Conservation (phyloP, 352 stramenopile genomes). For the Plasmopara halstedii region DNA sequence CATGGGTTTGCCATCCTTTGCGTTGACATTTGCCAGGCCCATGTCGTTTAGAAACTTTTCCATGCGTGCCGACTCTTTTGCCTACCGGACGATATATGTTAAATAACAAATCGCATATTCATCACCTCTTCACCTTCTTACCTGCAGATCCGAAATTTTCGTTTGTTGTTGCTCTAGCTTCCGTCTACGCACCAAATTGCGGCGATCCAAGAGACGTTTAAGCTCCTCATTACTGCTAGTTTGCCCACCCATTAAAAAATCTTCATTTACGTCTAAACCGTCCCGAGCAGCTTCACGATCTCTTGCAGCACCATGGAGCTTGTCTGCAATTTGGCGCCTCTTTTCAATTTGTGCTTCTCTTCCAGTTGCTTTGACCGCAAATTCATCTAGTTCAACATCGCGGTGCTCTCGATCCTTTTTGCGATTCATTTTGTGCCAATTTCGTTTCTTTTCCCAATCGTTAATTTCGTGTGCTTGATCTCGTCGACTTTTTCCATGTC, state of each 20-base stretch:
- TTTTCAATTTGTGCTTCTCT: constrained; percentile 60
- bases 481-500: constrained; percentile 1
- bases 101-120: not conserved
- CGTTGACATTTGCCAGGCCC: constrained; percentile 34
- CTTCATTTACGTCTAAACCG: constrained; percentile 57
- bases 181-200: constrained; percentile 27
- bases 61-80: constrained; percentile 63
- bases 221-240: constrained; percentile 20
- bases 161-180: constrained; percentile 34
- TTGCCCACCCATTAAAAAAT: constrained; percentile 53
- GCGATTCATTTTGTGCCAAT: constrained; percentile 19
- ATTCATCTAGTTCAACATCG: constrained; percentile 46
- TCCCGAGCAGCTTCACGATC: constrained; percentile 55
- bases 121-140: constrained; percentile 6
- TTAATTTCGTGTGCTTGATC: not conserved
- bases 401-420: constrained; percentile 33
- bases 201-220: constrained; percentile 31
- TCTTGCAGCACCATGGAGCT: constrained; percentile 51
- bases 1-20: constrained; percentile 27
- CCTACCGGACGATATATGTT: constrained; percentile 19
- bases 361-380: constrained; percentile 52
- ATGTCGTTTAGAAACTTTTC: constrained; percentile 72
- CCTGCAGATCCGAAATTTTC: constrained; percentile 31
- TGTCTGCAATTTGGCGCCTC: constrained; percentile 30
- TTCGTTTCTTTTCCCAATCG: constrained; percentile 17